Base-by-base conservation (phyloP, 2,329 filamentous ascomycete species). In the Neocatenulostroma microsporum region DNA sequence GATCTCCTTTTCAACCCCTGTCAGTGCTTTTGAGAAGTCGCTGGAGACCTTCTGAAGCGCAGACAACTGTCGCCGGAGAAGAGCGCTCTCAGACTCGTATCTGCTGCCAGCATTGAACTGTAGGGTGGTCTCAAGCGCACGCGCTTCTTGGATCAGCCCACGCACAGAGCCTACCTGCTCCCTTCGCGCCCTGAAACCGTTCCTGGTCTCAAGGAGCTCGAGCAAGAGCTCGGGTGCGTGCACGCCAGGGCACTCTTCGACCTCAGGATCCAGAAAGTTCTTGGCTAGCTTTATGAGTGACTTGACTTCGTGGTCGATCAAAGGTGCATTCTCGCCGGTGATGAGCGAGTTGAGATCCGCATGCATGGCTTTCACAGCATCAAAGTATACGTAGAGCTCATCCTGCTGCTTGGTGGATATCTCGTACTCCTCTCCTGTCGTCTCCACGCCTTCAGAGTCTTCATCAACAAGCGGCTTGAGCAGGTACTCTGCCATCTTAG, bases 381-480 rank as follows among this genome's bases (percentile, higher is more conserved):
- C 79, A 40, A 94, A 82, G 53, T 93, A 94, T 5, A 84, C 84
- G 61, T 89, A 84, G 27, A 95, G 74, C 55, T 93, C 79, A 43
- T 95, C 89, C 61, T 96, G 89, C 30, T 81, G 74, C 57, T 84
- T 84, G 0, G 87, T 85, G 0, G 89, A 94, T 21, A 84, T 76
- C 48, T 86, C 83, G 45, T 94, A 91, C 57, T 96, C 91, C 41
- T 95, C 82, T 17, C 91, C 91, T 9, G 86, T 89, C 2, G 78
- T 73, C 40, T 94, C 85, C 8, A 73, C 62, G n/a, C 66, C 68
- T 12, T 65, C 63, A 4, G 78, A 77, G 26, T 94, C 86, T 53
- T 91, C 79, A 49, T 96, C 91, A 13, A 96, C 77, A 2, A 96
- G 69, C 0, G 84, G 78, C 42, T 78, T 73, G 9, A 83, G 63